These are phyloP conservation scores for Arabidopsis suecica DNA, from an alignment of 345 rosid genomes.

Conservation along the genomic window DNA sequence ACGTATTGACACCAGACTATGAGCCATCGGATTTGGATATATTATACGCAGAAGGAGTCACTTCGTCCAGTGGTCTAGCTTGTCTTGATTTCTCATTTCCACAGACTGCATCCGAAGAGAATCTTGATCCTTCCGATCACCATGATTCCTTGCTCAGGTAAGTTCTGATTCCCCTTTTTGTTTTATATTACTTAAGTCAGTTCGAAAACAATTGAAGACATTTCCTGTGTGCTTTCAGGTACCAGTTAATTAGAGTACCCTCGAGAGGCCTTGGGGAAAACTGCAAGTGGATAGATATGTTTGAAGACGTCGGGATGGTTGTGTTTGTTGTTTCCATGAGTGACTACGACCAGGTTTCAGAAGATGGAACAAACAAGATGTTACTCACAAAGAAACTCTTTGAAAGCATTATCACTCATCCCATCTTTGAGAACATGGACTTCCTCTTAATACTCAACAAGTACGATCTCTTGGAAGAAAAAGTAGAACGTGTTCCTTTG, in stretches of 20 bases:
- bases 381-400: conserved; percentile 71
- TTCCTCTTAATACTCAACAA: conserved; percentile 89
- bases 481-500: conserved; percentile 71
- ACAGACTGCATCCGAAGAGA: conserved; percentile 62
- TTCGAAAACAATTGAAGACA: background rate
- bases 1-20: conserved; percentile 76
- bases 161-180: conserved; percentile 28
- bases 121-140: conserved; percentile 63
- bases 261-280: conserved; percentile 89
- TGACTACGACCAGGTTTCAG: conserved; percentile 73
- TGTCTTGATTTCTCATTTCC: conserved; percentile 89
- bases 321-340: conserved; percentile 81
- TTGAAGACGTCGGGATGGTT: conserved; percentile 95
- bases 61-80: conserved; percentile 94
- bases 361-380: conserved; percentile 81
- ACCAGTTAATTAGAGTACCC: conserved; percentile 87
- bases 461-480: conserved; percentile 81
- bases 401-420: conserved; percentile 84
- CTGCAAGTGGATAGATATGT: conserved; percentile 98
- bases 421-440: conserved; percentile 85
- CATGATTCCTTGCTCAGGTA: conserved; percentile 79
- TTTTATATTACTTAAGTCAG: background rate
- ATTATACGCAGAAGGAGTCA: conserved; percentile 92
- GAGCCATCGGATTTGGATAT: conserved; percentile 97
- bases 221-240: conserved; percentile 52